Evolutionary conservation across 2,329 filamentous ascomycete genomes (phyloP), one percentile per base, ranked within the genome.

Genomic region (Phialophora verrucosa): DNA sequence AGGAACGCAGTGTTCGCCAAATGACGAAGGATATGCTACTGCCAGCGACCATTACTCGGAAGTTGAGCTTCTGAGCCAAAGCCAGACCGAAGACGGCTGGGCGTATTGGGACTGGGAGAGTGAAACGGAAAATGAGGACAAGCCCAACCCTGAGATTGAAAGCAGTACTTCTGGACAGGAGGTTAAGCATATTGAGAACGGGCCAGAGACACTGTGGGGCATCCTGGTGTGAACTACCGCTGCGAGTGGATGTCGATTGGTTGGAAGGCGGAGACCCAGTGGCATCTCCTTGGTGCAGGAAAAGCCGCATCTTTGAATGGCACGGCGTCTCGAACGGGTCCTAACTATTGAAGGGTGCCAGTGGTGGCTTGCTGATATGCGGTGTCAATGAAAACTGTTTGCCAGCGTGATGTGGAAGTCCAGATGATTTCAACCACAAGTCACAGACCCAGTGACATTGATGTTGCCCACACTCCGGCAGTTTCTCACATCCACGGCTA

Each of bases 51-150:
- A 50, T 20, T 27, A 47, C 14, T 25, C 38, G 2, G 60, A 64
- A 50, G 23, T 53, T 29, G 65, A 62, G 27, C 20, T 64, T 8
- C 35, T 64, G 11, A 47, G 53, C n/a, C 55, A 32, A 8, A 14
- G 11, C 47, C 12, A 44, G n/a, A 58, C 32, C 12, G 65, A 67
- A 4, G 61, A 57, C 38, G 61, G 57, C 20, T 64, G 65, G 65
- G 60, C 12, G 6, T 12, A 60, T 27, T 63, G 61, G 65, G 61
- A 67, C n/a, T 64, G 61, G 65, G 65, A 64, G 14, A 29, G 29
- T 63, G 55, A 63, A 12, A 51, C 25, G 4, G 59, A 61, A 6
- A 20, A 61, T 44, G 57, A 32, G 38, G 27, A 31, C 12, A 47
- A 35, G 7, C 2, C 47, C 27, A 7, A 35, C 5, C 31, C 20